A percentile compares a stretch with the other conserved stretches of the same genome.
Conservation (phyloP, 1,284 basidiomycete genomes). For the Sanguinoderma infundibulare region DNA sequence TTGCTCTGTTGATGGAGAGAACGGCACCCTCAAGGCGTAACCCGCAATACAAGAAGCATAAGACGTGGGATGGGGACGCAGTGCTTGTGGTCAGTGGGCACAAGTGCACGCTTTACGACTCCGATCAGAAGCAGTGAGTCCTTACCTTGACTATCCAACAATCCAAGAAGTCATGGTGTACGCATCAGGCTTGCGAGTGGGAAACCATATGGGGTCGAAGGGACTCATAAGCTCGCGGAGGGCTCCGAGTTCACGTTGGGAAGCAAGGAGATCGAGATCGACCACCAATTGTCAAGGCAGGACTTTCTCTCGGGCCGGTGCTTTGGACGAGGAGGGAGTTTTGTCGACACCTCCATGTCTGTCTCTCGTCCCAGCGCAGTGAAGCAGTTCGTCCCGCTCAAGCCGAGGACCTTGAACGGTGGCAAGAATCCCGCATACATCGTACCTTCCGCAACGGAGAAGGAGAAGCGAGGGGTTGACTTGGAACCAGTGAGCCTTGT, state of each 20-base stretch:
- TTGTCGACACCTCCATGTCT: constrained; percentile 26
- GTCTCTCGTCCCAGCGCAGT: constrained; percentile 31
- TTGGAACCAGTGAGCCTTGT: constrained; percentile 47
- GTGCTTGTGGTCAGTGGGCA: constrained; percentile 58
- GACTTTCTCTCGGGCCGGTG: constrained; percentile 71
- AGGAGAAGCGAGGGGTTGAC: constrained; percentile 38
- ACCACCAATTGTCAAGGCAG: constrained; percentile 54
- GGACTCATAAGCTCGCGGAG: constrained; percentile 40
- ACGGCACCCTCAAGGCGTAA: constrained; percentile 56
- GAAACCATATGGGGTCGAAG: constrained; percentile 39
- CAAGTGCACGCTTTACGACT: constrained; percentile 60
- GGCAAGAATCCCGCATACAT: constrained; percentile 29
- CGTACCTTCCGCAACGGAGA: constrained; percentile 11
- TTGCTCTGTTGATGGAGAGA: background rate
- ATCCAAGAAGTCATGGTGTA: background rate
- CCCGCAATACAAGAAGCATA: constrained; percentile 85
- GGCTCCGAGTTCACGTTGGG: constrained; percentile 65
- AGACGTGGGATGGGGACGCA: constrained; percentile 90
- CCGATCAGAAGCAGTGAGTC: constrained; percentile 62
- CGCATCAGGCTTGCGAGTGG: constrained; percentile 30
- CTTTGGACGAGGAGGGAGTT: constrained; percentile 47
- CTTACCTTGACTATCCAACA: constrained; percentile 30
- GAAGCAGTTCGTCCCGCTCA: constrained; percentile 52
- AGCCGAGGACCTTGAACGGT: constrained; percentile 38
- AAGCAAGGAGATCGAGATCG: constrained; percentile 73